Conservation (phyloP, 768 basidiomycete species). For the Lactarius hengduanensis region DNA sequence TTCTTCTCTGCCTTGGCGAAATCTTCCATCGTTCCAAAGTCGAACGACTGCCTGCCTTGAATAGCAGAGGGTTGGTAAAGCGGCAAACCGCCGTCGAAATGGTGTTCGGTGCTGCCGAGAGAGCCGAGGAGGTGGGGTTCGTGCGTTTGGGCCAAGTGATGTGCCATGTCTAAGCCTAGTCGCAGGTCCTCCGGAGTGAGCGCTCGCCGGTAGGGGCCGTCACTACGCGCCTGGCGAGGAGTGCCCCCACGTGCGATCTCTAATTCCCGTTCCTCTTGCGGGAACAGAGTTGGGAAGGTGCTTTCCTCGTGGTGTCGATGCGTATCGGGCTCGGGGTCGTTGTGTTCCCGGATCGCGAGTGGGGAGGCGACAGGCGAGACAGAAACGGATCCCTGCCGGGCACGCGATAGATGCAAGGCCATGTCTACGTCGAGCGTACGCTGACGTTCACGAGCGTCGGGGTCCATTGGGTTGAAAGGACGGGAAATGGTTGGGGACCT, state of each 20-base stretch:
- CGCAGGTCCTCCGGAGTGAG: slow-evolving; percentile 9
- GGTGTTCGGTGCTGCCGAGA: slow-evolving; percentile 13
- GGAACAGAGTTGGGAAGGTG: slow-evolving; percentile 45
- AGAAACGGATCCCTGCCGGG: slow-evolving; percentile 59
- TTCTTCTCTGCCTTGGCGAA: slow-evolving; percentile 72
- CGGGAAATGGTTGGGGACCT: slow-evolving; percentile 63
- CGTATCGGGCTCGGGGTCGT: slow-evolving; percentile 34
- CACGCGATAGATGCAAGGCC: slow-evolving; percentile 76
- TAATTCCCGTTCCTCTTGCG: slow-evolving; percentile 50
- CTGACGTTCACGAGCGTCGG: slow-evolving; percentile 80
- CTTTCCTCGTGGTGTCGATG: slow-evolving; percentile 33
- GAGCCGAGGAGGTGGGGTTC: slow-evolving; percentile 50
- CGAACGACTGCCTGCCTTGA: slow-evolving; percentile 53
- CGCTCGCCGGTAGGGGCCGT: not conserved
- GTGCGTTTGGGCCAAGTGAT: slow-evolving; percentile 34
- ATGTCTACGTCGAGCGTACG: slow-evolving; percentile 93
- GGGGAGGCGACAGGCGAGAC: slow-evolving; percentile 34
- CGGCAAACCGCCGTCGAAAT: slow-evolving; percentile 50
- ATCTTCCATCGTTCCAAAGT: slow-evolving; percentile 74
- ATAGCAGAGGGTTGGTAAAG: slow-evolving; percentile 61
- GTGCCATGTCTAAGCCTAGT: slow-evolving; percentile 11
- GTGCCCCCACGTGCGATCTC: slow-evolving; percentile 38
- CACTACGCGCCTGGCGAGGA: slow-evolving; percentile 18
- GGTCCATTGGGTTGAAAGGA: slow-evolving; percentile 66
- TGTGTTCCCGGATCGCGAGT: slow-evolving; percentile 38